A percentile compares a stretch with the other conserved stretches of the same genome.
Conservation (phyloP, 2,329 filamentous ascomycete species). For the Talaromyces pinophilus region DNA sequence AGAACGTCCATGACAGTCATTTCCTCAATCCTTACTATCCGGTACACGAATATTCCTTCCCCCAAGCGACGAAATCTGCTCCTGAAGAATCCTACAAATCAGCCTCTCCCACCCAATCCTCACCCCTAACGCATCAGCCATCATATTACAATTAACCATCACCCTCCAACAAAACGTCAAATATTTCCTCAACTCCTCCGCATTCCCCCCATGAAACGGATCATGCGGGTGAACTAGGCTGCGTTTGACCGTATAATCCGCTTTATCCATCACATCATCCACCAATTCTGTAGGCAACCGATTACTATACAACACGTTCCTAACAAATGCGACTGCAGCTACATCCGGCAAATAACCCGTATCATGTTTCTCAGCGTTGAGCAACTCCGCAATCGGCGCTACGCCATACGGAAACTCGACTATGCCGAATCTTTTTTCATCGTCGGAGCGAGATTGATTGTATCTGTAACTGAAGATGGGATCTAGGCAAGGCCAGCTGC, state of each 20-base stretch:
- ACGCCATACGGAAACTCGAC: not conserved
- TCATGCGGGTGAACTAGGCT: constrained; percentile 14
- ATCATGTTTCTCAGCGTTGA: not conserved
- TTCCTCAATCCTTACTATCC: not conserved
- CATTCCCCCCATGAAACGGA: constrained; percentile 25
- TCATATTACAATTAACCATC: constrained; percentile 30
- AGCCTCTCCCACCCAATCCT: constrained; percentile 21
- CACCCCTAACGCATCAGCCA: constrained; percentile 28
- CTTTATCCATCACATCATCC: constrained; percentile 2
- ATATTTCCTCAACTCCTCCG: constrained; percentile 30
- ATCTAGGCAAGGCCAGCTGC: not conserved
- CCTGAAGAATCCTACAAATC: not conserved
- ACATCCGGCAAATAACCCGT: not conserved
- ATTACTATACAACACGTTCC: not conserved
- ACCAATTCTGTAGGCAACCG: constrained; percentile 6
- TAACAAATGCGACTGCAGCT: not conserved
- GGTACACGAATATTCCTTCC: not conserved
- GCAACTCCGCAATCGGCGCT: constrained; percentile 4
- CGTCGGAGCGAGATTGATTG: not conserved
- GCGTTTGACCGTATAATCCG: constrained; percentile 4
- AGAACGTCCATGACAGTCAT: not conserved
- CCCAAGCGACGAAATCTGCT: not conserved
- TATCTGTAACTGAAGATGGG: not conserved
- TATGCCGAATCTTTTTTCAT: not conserved
- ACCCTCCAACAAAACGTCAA: constrained; percentile 33